Conservation (phyloP, 495 filamentous ascomycete species). For the Aspergillus steynii region DNA sequence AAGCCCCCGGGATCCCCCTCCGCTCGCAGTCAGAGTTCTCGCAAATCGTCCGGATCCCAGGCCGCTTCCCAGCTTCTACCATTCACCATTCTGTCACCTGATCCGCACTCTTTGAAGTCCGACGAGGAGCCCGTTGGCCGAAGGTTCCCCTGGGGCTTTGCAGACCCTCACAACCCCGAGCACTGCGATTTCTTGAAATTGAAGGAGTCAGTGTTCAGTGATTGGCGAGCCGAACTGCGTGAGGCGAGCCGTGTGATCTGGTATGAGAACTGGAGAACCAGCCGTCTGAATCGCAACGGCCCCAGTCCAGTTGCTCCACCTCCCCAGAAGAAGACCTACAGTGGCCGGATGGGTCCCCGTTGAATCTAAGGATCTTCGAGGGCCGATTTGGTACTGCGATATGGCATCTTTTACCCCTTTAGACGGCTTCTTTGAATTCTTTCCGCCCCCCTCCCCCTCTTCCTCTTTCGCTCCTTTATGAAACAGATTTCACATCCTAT, state of each 20-base stretch:
- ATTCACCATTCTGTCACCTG: slow-evolving; percentile 90
- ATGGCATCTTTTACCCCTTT: background rate
- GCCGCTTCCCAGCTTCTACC: slow-evolving; percentile 57
- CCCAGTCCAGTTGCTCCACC: slow-evolving; percentile 12
- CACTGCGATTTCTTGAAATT: slow-evolving; percentile 95
- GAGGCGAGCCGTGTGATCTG: slow-evolving; percentile 90
- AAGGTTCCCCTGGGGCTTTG: slow-evolving; percentile 94
- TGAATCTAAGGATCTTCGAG: background rate
- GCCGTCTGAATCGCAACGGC: slow-evolving; percentile 54
- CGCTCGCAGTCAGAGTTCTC: slow-evolving; percentile 23
- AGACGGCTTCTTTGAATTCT: background rate
- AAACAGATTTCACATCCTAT: background rate
- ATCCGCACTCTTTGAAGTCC: slow-evolving; percentile 77
- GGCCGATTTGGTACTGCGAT: background rate
- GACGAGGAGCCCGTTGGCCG: slow-evolving; percentile 63
- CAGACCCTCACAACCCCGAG: slow-evolving; percentile 82
- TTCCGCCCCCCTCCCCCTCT: slow-evolving; percentile 2
- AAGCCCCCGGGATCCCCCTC: slow-evolving; percentile 41
- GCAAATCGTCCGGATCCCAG: slow-evolving; percentile 21
- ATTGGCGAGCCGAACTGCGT: slow-evolving; percentile 89
- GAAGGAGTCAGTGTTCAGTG: slow-evolving; percentile 87
- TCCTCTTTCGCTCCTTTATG: slow-evolving; percentile 3
- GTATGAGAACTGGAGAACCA: slow-evolving; percentile 96
- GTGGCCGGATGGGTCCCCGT: slow-evolving; percentile 35
- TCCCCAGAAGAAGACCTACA: slow-evolving; percentile 27